A percentile compares a stretch with the other conserved stretches of the same genome.
Conservation (phyloP, 148 eudicot genomes). For the Fagopyrum esculentum region DNA sequence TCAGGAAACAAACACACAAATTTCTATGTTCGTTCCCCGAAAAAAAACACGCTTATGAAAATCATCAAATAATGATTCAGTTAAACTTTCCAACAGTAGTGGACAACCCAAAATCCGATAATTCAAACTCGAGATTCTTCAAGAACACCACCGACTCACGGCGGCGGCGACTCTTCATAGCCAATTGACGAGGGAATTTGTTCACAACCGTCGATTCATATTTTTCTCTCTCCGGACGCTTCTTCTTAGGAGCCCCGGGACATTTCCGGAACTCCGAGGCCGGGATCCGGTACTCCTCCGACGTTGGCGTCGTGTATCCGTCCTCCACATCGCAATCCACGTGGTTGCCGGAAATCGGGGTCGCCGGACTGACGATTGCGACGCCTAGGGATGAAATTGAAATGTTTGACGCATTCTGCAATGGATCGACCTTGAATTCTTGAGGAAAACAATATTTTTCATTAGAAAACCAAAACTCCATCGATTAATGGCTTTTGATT, state of each 20-base stretch:
- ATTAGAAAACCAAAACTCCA: background rate
- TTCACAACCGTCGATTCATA: background rate
- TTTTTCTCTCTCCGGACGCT: background rate
- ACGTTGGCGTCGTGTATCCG: slow-evolving; percentile 8
- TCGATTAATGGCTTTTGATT: background rate
- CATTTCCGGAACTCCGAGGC: background rate
- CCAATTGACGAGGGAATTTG: background rate
- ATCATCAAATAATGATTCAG: too few species aligned
- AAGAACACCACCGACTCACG: background rate
- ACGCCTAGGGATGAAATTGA: background rate
- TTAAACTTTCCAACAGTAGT: background rate
- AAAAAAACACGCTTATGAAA: background rate
- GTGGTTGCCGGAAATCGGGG: background rate
- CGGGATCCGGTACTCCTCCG: slow-evolving; percentile 6
- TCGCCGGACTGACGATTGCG: background rate
- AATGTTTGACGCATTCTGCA: background rate
- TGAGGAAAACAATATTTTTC: background rate
- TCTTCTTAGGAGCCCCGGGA: slow-evolving; percentile 3
- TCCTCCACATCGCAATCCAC: background rate
- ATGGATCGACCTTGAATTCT: background rate
- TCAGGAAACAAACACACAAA: too few species aligned
- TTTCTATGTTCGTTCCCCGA: background rate
- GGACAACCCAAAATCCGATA: background rate
- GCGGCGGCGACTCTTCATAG: background rate
- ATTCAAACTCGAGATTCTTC: background rate